Percentiles rank a stretch among this genome's conserved stretches.
Conservation (phyloP, 202 grass and related monocot genomes). For the Hordeum pubiflorum region DNA sequence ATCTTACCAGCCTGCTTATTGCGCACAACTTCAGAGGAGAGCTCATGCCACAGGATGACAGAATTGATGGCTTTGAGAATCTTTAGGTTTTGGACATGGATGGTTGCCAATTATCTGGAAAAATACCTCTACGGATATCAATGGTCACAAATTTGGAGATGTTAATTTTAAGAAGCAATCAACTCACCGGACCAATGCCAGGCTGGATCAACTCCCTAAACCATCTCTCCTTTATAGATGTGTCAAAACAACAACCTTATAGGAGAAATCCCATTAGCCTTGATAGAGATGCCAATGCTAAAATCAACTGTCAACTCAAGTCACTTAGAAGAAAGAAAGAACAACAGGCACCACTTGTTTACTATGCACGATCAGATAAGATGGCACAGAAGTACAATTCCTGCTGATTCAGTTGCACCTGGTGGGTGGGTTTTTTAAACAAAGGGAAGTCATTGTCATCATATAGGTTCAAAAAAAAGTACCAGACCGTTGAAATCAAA, state of each 20-base stretch:
- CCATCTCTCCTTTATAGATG: slow-evolving; percentile 35
- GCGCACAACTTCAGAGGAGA: too few relatives aligned
- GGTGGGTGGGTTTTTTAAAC: not conserved
- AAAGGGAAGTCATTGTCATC: not conserved
- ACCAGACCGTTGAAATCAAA: not conserved
- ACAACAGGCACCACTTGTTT: not conserved
- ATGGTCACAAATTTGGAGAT: slow-evolving; percentile 22
- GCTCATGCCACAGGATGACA: not conserved
- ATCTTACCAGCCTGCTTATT: not conserved
- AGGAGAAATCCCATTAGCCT: slow-evolving; percentile 27
- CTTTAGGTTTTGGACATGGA: slow-evolving; percentile 10
- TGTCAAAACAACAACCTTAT: slow-evolving; percentile 32
- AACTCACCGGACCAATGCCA: slow-evolving; percentile 38
- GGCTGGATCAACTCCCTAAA: slow-evolving; percentile 25
- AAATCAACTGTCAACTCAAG: not conserved
- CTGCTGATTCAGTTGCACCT: not conserved
- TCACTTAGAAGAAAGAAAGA: not conserved
- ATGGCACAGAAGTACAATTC: not conserved
- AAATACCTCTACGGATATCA: slow-evolving; percentile 32
- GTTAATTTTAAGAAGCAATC: slow-evolving; percentile 18
- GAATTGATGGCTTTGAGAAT: slow-evolving; percentile 29
- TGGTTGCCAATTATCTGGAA: slow-evolving; percentile 19
- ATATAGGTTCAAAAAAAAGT: not conserved
- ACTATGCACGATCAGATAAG: not conserved
- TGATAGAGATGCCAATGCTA: slow-evolving; percentile 19